Evolutionary conservation across 768 basidiomycete species (phyloP), one percentile per base, ranked within the genome.

Genomic region (Paxillus ammoniavirescens): DNA sequence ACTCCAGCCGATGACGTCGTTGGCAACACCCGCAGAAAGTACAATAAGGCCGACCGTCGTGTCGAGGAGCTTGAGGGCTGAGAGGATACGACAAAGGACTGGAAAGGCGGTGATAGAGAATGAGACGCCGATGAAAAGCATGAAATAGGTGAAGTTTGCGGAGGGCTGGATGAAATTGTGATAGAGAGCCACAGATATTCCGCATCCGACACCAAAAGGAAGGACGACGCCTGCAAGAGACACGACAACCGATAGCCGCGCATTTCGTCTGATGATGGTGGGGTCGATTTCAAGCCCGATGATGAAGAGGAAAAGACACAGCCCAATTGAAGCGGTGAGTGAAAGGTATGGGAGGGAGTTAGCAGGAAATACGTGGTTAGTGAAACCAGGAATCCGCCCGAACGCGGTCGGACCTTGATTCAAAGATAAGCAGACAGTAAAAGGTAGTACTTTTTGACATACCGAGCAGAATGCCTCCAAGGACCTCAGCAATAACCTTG

Each of bases 31-130:
- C 0, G 95, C 93, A 4, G 91, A 91, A 7, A 99, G 80, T 2
- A 91, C 93, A 23, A 97, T 87, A 50, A 96, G 86, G 8, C 96
- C 97, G 38, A 99, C 93, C 0, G 86, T 89, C 2, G 93, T 97
- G 44, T 93, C 90, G 55, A 98, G 77, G 2, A 99, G 76, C 69
- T 95, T 92, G 38, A 96, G 82, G 62, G 95, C 93, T 0, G 87
- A 85, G 47, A 98, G 75, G 68, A 97, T 90, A 60, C 94, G 80
- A 71, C 89, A 92, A n/a, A 94, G 76, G 2, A 94, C 91, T 0
- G 92, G 91, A 61, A 93, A 93, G 0, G 91, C 91, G 0, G 91
- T 93, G 66, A 93, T 92, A 0, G 89, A 86, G 73, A 84, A 94
- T 0, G 93, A 91, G 8, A 96, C 93, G 26, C 92, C 93, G 30